phyloP scores from a whole-genome alignment of 2,329 filamentous ascomycete species.

The Diplodia scrobiculata region DNA sequence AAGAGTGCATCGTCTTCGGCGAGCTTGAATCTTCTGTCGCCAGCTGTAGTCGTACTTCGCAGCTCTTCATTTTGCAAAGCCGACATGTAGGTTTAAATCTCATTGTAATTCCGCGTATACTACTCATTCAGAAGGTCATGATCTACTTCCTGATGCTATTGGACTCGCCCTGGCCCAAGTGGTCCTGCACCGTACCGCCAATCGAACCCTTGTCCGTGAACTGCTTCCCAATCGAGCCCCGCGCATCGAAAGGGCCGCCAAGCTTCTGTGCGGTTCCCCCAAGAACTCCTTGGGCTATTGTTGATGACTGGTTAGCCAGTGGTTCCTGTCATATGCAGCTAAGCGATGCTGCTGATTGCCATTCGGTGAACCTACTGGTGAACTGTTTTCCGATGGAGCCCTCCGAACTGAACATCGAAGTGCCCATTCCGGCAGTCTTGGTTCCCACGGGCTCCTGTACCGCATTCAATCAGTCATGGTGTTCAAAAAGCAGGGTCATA shows the following conservation, averaged over 20 bases:
- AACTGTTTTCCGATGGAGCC: constrained; percentile 44
- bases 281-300: constrained; percentile 38
- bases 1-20: too few relatives aligned
- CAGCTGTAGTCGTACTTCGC: too few relatives aligned
- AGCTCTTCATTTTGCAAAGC: neutral
- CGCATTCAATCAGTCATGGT: too few relatives aligned
- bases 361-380: constrained; percentile 33
- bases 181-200: constrained; percentile 42
- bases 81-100: neutral
- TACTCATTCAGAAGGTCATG: neutral
- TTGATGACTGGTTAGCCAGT: neutral
- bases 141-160: constrained; percentile 9
- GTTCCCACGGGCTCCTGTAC: constrained; percentile 8
- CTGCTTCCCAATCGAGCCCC: constrained; percentile 45
- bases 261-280: constrained; percentile 44
- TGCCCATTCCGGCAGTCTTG: neutral
- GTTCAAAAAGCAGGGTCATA: too few relatives aligned
- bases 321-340: too few relatives aligned
- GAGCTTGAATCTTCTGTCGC: too few relatives aligned
- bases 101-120: neutral
- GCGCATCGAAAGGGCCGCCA: constrained; percentile 43
- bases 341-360: neutral
- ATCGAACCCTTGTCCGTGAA: constrained; percentile 44
- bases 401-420: constrained; percentile 36
- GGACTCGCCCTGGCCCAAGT: constrained; percentile 15